Percentiles rank a stretch among this genome's conserved stretches.
phyloP scores from a whole-genome alignment of 768 basidiomycete species.

The Boletus reticulatus region DNA sequence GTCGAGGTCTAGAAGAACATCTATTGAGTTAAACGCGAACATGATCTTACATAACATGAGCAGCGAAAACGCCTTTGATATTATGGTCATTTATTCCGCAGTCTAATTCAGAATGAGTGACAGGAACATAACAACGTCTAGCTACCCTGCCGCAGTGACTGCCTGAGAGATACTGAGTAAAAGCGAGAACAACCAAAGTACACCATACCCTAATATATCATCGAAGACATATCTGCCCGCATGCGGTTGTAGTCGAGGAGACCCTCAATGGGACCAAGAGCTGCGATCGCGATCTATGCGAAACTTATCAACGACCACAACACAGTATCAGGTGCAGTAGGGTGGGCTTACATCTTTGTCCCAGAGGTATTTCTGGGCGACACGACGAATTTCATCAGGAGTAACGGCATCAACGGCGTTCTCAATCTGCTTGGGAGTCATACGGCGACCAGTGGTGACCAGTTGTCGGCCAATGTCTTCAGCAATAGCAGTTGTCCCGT shows the following conservation, averaged over 20 bases:
- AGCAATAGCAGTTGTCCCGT: constrained; percentile 95
- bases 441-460: constrained; percentile 87
- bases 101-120: constrained; percentile 21
- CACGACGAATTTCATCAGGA: constrained; percentile 85
- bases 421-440: constrained; percentile 94
- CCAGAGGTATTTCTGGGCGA: constrained; percentile 96
- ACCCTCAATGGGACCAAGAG: constrained; percentile 87
- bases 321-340: constrained; percentile 12
- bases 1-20: too few relatives aligned
- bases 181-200: neutral
- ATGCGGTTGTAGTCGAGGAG: constrained; percentile 93
- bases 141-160: constrained; percentile 5
- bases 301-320: constrained; percentile 1
- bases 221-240: constrained; percentile 77
- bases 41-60: too few relatives aligned
- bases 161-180: neutral
- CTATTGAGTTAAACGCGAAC: neutral
- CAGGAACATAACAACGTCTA: constrained; percentile 20
- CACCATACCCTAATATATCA: constrained; percentile 53
- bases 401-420: constrained; percentile 87
- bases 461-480: constrained; percentile 99
- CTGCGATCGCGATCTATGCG: constrained; percentile 76
- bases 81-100: constrained; percentile 20
- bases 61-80: neutral
- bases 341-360: constrained; percentile 79